These are phyloP conservation scores for Eutypella sp. DNA, from an alignment of 2,329 filamentous ascomycete genomes.

Conservation along the genomic window DNA sequence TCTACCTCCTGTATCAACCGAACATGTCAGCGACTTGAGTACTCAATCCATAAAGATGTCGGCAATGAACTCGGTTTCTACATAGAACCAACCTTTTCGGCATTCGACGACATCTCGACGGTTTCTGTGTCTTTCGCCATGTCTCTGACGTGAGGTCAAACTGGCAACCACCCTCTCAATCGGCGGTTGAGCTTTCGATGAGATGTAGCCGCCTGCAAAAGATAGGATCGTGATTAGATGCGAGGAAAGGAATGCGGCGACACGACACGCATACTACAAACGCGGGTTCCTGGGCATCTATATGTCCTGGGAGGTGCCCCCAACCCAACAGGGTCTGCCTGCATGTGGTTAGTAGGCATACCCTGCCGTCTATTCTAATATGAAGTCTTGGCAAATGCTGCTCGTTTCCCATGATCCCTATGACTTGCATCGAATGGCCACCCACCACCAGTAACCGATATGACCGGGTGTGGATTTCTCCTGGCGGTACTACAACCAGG, in stretches of 20 bases:
- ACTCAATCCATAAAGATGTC: no score
- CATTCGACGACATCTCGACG: neutral
- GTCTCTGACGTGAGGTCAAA: no score
- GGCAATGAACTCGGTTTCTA: neutral
- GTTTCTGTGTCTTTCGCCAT: neutral
- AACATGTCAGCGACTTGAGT: neutral
- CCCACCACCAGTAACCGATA: neutral
- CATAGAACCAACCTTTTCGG: constrained; percentile 1
- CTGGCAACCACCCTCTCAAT: no score
- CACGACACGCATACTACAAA: no score
- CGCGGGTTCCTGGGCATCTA: neutral
- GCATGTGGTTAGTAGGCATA: neutral
- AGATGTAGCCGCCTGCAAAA: neutral
- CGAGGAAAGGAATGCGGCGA: no score
- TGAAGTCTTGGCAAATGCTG: neutral
- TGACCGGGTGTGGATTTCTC: neutral
- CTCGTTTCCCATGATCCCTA: neutral
- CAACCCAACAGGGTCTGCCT: neutral
- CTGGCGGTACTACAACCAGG: neutral
- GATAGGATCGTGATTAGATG: neutral
- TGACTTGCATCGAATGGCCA: neutral
- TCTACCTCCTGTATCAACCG: constrained; percentile 12
- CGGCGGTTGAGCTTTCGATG: no score
- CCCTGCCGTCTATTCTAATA: neutral
- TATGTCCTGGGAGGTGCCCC: neutral